phyloP scores from a whole-genome alignment of 2,329 filamentous ascomycete species.

The Beauveria asiatica region DNA sequence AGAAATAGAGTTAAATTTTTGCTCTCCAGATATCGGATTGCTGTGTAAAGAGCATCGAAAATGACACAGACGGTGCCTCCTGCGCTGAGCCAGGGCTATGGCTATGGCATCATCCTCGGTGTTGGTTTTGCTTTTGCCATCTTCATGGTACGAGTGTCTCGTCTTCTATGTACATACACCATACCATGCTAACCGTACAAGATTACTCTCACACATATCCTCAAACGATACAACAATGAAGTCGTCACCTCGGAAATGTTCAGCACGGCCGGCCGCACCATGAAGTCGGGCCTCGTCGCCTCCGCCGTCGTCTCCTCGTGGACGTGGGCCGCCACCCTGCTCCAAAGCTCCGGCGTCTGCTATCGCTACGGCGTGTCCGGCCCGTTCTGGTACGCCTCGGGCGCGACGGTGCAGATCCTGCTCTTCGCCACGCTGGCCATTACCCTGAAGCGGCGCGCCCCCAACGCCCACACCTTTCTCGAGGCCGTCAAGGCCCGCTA shows the following conservation, averaged over 20 bases:
- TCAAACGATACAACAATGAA: constrained; percentile 55
- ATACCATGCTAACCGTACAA: constrained; percentile 1
- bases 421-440: constrained; percentile 87
- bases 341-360: constrained; percentile 73
- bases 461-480: constrained; percentile 78
- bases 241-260: constrained; percentile 90
- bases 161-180: not conserved
- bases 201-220: constrained; percentile 61
- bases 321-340: constrained; percentile 83
- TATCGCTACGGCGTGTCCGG: constrained; percentile 67
- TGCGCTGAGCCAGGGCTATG: constrained; percentile 51
- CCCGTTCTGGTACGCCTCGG: constrained; percentile 51
- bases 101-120: constrained; percentile 71
- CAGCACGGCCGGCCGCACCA: constrained; percentile 76
- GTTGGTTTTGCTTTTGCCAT: constrained; percentile 67
- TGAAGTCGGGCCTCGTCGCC: constrained; percentile 81
- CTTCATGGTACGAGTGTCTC: constrained; percentile 44
- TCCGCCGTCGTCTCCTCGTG: constrained; percentile 87
- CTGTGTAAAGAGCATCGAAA: not conserved
- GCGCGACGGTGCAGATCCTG: constrained; percentile 80
- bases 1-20: not conserved
- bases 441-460: constrained; percentile 76
- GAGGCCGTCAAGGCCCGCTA: constrained; percentile 79
- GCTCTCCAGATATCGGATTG: not conserved
- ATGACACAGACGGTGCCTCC: constrained; percentile 14